Percentiles rank a stretch among this genome's conserved stretches.
Evolutionary conservation across 1,139 yeast species (phyloP).

Genomic region (Blastobotrys elegans): DNA sequence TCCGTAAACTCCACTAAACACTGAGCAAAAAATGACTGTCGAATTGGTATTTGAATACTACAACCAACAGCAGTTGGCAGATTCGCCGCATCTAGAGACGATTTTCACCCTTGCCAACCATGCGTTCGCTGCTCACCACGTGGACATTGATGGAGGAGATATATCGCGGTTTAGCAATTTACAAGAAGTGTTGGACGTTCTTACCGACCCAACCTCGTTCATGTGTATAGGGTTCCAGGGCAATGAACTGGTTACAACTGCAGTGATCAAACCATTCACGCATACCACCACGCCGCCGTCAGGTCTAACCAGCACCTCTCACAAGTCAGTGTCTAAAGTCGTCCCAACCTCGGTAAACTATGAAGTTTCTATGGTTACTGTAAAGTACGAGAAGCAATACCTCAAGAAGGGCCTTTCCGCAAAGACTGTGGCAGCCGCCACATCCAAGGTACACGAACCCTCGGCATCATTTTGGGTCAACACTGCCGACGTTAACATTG

Average conservation of each 20-base stretch:
- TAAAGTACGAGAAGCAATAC: not conserved
- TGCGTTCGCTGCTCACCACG: not conserved
- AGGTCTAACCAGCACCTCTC: too few relatives aligned
- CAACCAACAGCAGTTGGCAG: not conserved
- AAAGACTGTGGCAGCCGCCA: not conserved
- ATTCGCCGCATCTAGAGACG: not conserved
- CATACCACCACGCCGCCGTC: not conserved
- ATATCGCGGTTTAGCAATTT: not conserved
- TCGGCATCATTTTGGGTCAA: slow-evolving; percentile 1
- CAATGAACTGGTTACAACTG: not conserved
- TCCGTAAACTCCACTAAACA: too few relatives aligned
- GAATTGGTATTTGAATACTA: not conserved
- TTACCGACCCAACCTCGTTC: not conserved
- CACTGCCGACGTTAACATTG: slow-evolving; percentile 3
- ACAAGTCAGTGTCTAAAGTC: not conserved
- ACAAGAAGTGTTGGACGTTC: not conserved
- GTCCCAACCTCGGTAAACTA: not conserved
- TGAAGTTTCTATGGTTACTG: slow-evolving; percentile 1
- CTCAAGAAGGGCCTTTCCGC: not conserved
- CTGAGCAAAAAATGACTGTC: not conserved
- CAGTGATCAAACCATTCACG: not conserved
- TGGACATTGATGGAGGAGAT: not conserved
- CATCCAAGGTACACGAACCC: not conserved
- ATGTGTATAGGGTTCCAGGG: not conserved
- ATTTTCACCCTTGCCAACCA: not conserved